Conservation (phyloP, 192 early-diverging fungal species). For the Mycoemilia scoparia region DNA sequence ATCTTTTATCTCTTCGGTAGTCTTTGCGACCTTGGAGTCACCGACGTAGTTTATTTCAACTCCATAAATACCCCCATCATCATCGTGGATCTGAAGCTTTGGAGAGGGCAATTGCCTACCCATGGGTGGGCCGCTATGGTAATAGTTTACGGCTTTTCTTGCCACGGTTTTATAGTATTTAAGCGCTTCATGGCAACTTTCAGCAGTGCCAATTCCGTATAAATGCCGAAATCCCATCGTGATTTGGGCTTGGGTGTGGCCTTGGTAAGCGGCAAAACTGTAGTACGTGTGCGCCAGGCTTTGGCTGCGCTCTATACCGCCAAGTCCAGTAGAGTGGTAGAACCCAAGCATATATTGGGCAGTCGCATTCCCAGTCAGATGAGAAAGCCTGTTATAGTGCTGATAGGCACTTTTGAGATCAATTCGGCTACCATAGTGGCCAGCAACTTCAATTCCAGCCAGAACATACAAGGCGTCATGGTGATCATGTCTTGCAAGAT, state of each 20-base stretch:
- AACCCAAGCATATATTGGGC: conserved; percentile 84
- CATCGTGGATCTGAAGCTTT: conserved; percentile 52
- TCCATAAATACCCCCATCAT: conserved; percentile 73
- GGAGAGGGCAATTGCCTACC: conserved; percentile 52
- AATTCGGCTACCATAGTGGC: conserved; percentile 32
- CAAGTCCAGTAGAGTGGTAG: conserved; percentile 79
- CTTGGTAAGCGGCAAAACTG: conserved; percentile 64
- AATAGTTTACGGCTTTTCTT: conserved; percentile 50
- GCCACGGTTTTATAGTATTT: conserved; percentile 68
- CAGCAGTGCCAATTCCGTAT: conserved; percentile 60
- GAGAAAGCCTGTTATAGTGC: conserved; percentile 42
- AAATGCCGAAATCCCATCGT: conserved; percentile 70
- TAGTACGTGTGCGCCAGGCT: conserved; percentile 46
- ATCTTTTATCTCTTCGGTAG: conserved; percentile 39
- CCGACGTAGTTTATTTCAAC: conserved; percentile 54
- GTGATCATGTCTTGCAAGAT: conserved; percentile 9
- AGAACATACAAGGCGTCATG: conserved; percentile 41
- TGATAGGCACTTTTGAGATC: conserved; percentile 41
- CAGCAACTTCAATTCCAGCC: conserved; percentile 59
- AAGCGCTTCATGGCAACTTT: conserved; percentile 57
- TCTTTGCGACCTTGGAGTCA: conserved; percentile 2
- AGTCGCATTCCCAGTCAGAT: conserved; percentile 49
- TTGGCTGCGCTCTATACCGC: conserved; percentile 24
- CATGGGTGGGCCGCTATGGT: conserved; percentile 55
- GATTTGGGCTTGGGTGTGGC: conserved; percentile 55